Conservation (phyloP, 305 asterid genomes). For the Fraxinus platypoda region DNA sequence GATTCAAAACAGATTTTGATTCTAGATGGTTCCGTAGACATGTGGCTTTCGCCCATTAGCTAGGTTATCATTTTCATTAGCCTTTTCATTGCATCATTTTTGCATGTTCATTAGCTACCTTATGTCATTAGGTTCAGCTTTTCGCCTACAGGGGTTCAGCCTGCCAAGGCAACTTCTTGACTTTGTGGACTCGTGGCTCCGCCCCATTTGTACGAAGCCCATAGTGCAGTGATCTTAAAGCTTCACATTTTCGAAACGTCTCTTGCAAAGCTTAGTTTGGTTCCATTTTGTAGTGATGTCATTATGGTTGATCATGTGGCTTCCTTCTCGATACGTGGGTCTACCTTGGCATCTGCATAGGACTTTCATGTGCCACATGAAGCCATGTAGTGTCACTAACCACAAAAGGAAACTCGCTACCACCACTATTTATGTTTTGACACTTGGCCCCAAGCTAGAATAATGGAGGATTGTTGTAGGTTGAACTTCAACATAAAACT, state of each 20-base stretch:
- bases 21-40: background rate
- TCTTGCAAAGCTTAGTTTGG: background rate
- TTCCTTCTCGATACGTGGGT: background rate
- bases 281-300: background rate
- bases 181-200: background rate
- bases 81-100: background rate
- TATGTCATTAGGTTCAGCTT: background rate
- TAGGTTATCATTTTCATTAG: background rate
- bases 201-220: background rate
- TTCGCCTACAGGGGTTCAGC: background rate
- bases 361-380: background rate
- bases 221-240: background rate
- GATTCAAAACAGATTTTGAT: background rate
- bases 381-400: background rate
- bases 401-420: background rate
- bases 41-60: background rate
- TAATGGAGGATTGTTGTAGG: background rate
- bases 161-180: background rate
- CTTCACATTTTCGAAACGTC: background rate
- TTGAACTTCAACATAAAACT: background rate
- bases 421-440: background rate
- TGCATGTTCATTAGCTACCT: background rate
- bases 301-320: background rate
- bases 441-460: background rate
- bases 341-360: background rate